Conservation (phyloP, 805 yeast genomes). For the Starmerella cellae region DNA sequence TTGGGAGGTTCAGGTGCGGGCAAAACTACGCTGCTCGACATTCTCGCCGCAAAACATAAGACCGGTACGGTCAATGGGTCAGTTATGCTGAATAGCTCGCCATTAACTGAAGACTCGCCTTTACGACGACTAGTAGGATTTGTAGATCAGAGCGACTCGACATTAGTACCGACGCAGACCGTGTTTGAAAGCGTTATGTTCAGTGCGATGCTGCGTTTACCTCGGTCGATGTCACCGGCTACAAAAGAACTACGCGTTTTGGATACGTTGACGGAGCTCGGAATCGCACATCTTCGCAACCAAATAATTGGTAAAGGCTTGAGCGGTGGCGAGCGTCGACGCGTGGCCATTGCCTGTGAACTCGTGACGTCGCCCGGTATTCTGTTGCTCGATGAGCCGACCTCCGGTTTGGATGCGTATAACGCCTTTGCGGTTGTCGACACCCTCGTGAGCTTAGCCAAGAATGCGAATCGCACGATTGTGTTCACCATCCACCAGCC, state of each 20-base stretch:
- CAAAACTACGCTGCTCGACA: conserved; percentile 83
- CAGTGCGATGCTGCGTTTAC: conserved; percentile 79
- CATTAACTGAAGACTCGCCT: conserved; percentile 7
- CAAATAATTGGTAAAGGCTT: conserved; percentile 85
- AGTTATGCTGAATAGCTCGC: conserved; percentile 59
- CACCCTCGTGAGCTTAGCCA: conserved; percentile 63
- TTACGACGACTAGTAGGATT: conserved; percentile 63
- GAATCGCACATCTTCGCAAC: conserved; percentile 73
- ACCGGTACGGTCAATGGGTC: conserved; percentile 57
- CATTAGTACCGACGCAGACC: conserved; percentile 77
- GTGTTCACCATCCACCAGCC: conserved; percentile 95
- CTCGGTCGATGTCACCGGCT: conserved; percentile 57
- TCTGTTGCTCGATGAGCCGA: conserved; percentile 78
- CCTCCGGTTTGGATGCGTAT: conserved; percentile 88
- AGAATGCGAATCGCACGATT: conserved; percentile 72
- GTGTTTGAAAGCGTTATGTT: conserved; percentile 91
- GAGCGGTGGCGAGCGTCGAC: conserved; percentile 82
- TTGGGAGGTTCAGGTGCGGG: conserved; percentile 99
- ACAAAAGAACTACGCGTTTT: conserved; percentile 67
- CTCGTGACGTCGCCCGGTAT: conserved; percentile 79
- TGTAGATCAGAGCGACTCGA: conserved; percentile 85
- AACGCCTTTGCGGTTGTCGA: conserved; percentile 89
- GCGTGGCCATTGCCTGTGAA: conserved; percentile 90
- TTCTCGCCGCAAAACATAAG: conserved; percentile 77
- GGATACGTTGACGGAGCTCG: conserved; percentile 72